Percentiles rank a stretch among this genome's conserved stretches.
Conservation (phyloP, 2,329 filamentous ascomycete genomes). For the Phyllosticta citribraziliensis region DNA sequence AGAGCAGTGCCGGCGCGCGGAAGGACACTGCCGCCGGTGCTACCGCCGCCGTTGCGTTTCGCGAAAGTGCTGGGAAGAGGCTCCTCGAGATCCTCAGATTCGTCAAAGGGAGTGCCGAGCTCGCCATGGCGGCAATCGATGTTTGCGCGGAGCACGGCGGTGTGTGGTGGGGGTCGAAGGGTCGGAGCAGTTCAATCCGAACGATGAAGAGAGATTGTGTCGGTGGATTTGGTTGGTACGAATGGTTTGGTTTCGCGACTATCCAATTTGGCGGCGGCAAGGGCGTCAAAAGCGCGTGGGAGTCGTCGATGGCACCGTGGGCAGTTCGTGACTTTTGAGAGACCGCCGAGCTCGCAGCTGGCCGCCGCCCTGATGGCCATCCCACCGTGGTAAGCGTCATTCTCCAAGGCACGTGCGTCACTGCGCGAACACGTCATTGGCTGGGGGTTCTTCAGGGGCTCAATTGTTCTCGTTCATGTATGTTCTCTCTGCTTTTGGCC, state of each 20-base stretch:
- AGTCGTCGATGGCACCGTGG: background rate
- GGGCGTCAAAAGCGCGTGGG: background rate
- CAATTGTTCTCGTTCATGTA: background rate
- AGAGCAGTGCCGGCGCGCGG: background rate
- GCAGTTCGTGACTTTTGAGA: background rate
- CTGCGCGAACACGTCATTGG: conserved; percentile 9
- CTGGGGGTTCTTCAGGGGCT: background rate
- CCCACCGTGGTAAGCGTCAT: background rate
- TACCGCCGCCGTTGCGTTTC: background rate
- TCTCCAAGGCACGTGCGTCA: background rate
- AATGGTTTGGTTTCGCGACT: background rate
- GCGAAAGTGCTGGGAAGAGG: conserved; percentile 6
- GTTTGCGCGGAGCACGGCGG: background rate
- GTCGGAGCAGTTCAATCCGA: background rate
- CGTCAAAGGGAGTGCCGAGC: background rate
- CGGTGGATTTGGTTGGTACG: background rate
- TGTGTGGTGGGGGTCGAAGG: background rate
- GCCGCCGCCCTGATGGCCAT: background rate
- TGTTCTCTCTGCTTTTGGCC: background rate
- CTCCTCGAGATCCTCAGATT: background rate
- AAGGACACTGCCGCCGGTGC: background rate
- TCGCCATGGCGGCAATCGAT: conserved; percentile 18
- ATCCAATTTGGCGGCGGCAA: background rate
- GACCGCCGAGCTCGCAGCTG: conserved; percentile 7
- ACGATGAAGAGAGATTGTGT: background rate